Evolutionary conservation across 768 basidiomycete genomes (phyloP), one percentile per base, ranked within the genome.

Genomic region (Glaciozyma antarctica): DNA sequence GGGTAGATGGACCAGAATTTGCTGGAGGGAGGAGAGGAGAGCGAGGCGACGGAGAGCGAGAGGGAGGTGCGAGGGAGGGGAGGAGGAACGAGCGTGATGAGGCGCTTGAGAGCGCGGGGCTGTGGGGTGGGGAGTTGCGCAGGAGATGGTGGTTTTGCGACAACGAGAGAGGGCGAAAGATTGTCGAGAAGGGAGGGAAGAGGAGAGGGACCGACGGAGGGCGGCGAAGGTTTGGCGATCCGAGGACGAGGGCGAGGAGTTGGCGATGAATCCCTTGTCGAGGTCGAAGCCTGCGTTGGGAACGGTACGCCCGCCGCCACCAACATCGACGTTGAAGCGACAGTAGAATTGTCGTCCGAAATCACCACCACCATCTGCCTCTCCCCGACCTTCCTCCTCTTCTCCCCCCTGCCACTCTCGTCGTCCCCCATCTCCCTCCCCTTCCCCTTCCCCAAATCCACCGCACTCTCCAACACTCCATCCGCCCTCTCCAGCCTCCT

Each of bases 1-100:
- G 67, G 67, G 51, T 52, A 54, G n/a, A 67, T 2, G 5, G 66
- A 52, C 66, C 66, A 67, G 21, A 59, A 41, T 21, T 38, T 43
- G 15, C 49, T 5, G 34, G 57, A 28, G 17, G 38, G 41, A 6
- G 58, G 52, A 22, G 58, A 47, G 51, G 34, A 12, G 15, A 17
- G 34, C 26, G 15, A 6, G 30, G 54, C 34, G 30, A 9, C 26
- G 24, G 48, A 32, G 38, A 19, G n/a, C 21, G 21, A 5, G 51
- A 22, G n/a, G 59, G 2, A 16, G 44, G 10, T 10, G 51, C 21
- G 10, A 44, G n/a, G 24, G 51, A 49, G 60, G 7, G 47, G 47
- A 41, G 38, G 38, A 41, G 10, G 38, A 13, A 15, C 8, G 38
- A 41, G 8, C 38, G 38, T 41, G 8, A 12, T 10, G 38, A 41